Evolutionary conservation across 805 yeast genomes (phyloP), one percentile per base, ranked within the genome.

Genomic region (Kluyveromyces starmeri): DNA sequence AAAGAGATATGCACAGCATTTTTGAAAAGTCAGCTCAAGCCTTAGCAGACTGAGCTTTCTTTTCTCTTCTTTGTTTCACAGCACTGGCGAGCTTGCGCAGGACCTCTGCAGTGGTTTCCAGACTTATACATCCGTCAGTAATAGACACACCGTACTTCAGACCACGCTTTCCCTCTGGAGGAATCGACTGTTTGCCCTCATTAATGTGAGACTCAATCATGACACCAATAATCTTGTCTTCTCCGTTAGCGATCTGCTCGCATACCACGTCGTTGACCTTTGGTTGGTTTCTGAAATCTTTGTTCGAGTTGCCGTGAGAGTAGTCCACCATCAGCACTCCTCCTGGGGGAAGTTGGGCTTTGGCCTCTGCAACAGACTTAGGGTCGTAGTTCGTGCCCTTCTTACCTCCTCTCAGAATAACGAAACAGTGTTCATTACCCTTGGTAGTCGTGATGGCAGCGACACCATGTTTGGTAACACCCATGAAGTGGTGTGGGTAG

Each of bases 361-460:
- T 80, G 44, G 94, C 92, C 25, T 70, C 78, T 27, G 71, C 67
- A 26, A 92, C 84, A n/a, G 82, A 73, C 38, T 65, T 73, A 44
- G 75, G 81, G 58, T 86, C 96, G 68, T 75, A 92, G 67, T 92
- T 92, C 36, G 98, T 85, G 42, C 95, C 92, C 55, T 75, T 71
- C 64, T 80, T 85, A 62, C 97, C 96, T 51, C 98, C 98, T 69
- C 98, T 79, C 55, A 92, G 71, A 49, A 92, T 88, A 41, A 92
- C 82, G 63, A 92, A 92, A 62, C 96, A 81, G 65, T 86, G 78
- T 46, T 84, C 79, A 64, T 92, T 92, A 64, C 98, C 98, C 65
- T 78, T 83, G 42, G 98, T 92, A 40, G 94, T 79, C 42, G 94
- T 85, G 58, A 92, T 92, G 34, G 98, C 97, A 38, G 94, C 96